phyloP scores from a whole-genome alignment of 306 rosid genomes.

The Quercus dentata region DNA sequence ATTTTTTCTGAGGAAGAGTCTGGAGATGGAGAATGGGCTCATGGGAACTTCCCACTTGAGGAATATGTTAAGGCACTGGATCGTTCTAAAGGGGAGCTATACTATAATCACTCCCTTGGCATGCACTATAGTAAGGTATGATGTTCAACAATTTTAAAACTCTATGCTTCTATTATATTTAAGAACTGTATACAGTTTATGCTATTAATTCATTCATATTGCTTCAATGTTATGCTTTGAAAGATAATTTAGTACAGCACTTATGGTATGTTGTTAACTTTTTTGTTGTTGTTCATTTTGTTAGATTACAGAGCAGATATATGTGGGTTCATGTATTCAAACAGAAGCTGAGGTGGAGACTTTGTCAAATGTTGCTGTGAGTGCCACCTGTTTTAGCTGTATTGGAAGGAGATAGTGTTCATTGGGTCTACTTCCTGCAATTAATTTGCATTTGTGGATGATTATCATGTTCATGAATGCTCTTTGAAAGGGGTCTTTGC shows the following conservation, averaged over 20 bases:
- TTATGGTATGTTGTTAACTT: conserved; percentile 5
- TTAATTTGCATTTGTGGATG: background rate
- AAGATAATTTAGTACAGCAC: background rate
- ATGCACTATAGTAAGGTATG: conserved; percentile 89
- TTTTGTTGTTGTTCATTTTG: conserved; percentile 21
- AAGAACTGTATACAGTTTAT: background rate
- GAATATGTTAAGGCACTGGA: conserved; percentile 78
- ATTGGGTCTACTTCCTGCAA: background rate
- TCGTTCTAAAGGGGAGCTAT: conserved; percentile 78
- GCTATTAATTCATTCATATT: background rate
- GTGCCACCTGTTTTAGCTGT: conserved; percentile 14
- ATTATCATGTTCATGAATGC: background rate
- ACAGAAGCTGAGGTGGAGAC: conserved; percentile 70
- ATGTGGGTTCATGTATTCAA: conserved; percentile 93
- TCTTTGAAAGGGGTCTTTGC: background rate
- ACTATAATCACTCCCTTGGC: conserved; percentile 81
- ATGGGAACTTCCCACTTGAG: conserved; percentile 87
- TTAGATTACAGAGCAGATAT: conserved; percentile 89
- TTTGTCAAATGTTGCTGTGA: conserved; percentile 62
- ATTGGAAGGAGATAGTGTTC: background rate
- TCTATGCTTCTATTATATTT: background rate
- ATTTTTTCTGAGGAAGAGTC: conserved; percentile 68
- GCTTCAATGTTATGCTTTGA: background rate
- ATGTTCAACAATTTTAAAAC: conserved; percentile 8
- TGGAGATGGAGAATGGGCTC: conserved; percentile 88